These are phyloP conservation scores for Aspergillus carbonarius DNA, from an alignment of 2,329 filamentous ascomycete genomes.

Conservation along the genomic window DNA sequence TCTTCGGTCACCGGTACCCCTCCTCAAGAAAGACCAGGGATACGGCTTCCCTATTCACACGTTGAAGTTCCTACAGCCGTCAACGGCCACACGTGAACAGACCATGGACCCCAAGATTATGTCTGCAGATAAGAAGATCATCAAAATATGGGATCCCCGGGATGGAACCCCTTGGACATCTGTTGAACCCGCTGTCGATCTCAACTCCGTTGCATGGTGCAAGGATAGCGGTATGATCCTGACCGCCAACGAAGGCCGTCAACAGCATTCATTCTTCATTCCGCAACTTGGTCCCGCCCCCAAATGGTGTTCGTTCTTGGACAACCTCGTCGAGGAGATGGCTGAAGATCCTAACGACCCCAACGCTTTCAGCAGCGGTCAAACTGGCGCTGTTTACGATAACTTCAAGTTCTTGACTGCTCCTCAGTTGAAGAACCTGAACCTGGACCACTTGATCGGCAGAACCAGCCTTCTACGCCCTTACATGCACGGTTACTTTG, in stretches of 20 bases:
- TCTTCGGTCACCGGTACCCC: constrained; percentile 78
- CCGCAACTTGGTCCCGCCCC: constrained; percentile 91
- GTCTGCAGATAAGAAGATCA: constrained; percentile 89
- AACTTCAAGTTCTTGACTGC: constrained; percentile 98
- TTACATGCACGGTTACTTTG: constrained; percentile 99
- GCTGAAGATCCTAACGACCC: constrained; percentile 73
- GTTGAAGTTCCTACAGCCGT: constrained; percentile 64
- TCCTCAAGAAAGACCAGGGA: constrained; percentile 91
- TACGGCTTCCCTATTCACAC: constrained; percentile 92
- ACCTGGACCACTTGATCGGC: constrained; percentile 83
- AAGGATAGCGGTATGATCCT: constrained; percentile 91
- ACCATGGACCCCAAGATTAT: constrained; percentile 71
- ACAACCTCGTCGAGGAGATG: constrained; percentile 98
- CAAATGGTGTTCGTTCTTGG: constrained; percentile 93
- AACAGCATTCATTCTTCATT: constrained; percentile 93
- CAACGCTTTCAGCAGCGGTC: constrained; percentile 47
- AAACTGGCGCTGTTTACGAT: constrained; percentile 79
- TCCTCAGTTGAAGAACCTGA: constrained; percentile 80
- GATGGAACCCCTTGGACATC: constrained; percentile 90
- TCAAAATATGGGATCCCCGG: constrained; percentile 90
- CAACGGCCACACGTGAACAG: constrained; percentile 71
- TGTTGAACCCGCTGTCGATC: constrained; percentile 89
- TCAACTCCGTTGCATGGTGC: constrained; percentile 92
- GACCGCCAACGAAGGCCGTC: constrained; percentile 93
- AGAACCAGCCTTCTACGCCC: constrained; percentile 86